Conservation (phyloP, 805 yeast genomes). For the Schizosaccharomyces cryophilus region DNA sequence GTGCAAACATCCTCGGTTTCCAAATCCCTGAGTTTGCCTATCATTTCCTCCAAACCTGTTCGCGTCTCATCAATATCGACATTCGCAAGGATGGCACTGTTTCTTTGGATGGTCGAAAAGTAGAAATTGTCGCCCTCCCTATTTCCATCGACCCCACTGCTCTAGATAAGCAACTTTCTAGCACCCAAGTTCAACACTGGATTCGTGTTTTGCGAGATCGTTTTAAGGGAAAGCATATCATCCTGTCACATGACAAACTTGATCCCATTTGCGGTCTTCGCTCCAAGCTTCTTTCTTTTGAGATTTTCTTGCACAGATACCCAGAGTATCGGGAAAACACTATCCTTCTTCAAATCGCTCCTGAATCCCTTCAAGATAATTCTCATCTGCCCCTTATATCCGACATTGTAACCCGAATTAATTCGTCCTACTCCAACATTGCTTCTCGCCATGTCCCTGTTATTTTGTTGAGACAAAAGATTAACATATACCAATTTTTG, state of each 20-base stretch:
- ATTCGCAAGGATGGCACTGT: conserved; percentile 40
- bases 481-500: conserved; percentile 68
- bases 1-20: conserved; percentile 69
- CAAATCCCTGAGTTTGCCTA: conserved; percentile 84
- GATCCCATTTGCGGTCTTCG: conserved; percentile 72
- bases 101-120: conserved; percentile 14
- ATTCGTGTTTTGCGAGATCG: conserved; percentile 44
- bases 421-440: conserved; percentile 47
- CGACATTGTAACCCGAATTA: conserved; percentile 63
- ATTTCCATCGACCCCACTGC: conserved; percentile 22
- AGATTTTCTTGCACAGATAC: conserved; percentile 40
- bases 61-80: conserved; percentile 58
- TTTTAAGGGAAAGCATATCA: conserved; percentile 47
- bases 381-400: conserved; percentile 51
- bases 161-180: conserved; percentile 25
- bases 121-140: conserved; percentile 16
- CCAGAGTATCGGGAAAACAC: conserved; percentile 48
- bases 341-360: conserved; percentile 62
- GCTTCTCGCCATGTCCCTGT: conserved; percentile 46
- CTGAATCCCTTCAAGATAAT: conserved; percentile 25
- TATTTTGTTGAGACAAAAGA: conserved; percentile 64
- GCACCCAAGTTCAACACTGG: conserved; percentile 24
- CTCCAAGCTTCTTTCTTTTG: conserved; percentile 72
- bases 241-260: conserved; percentile 71
- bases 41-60: conserved; percentile 79